A percentile compares a stretch with the other conserved stretches of the same genome.
Evolutionary conservation across 75 land plant genomes (phyloP).

Genomic region (Adiantum capillusveneris): DNA sequence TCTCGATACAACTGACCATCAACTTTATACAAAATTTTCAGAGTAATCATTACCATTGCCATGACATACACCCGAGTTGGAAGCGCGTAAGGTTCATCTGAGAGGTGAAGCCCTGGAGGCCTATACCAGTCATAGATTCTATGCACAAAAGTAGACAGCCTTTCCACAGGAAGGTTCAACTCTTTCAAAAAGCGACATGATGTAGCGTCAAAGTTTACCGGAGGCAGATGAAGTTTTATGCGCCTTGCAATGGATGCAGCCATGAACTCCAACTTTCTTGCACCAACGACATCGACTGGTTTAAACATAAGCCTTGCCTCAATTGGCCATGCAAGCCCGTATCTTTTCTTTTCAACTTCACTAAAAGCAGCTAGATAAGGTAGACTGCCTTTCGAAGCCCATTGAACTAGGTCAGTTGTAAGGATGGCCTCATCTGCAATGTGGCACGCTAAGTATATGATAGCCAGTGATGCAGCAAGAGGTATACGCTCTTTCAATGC

Average conservation of each 20-base stretch:
- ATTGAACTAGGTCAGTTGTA: slow-evolving; percentile 69
- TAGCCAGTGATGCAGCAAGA: slow-evolving; percentile 45
- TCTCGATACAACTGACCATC: slow-evolving; percentile 68
- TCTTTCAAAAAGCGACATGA: slow-evolving; percentile 45
- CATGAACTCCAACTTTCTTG: slow-evolving; percentile 50
- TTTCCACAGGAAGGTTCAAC: slow-evolving; percentile 49
- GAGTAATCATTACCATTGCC: slow-evolving; percentile 67
- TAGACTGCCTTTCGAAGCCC: slow-evolving; percentile 69
- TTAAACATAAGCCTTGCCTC: slow-evolving; percentile 47
- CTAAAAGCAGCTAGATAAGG: slow-evolving; percentile 69
- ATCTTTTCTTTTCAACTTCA: slow-evolving; percentile 41
- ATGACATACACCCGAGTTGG: slow-evolving; percentile 81
- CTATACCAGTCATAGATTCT: slow-evolving; percentile 69
- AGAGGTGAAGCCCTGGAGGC: slow-evolving; percentile 72
- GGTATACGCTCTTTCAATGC: slow-evolving; percentile 58
- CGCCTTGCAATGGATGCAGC: slow-evolving; percentile 57
- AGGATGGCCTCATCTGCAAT: slow-evolving; percentile 64
- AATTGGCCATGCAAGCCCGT: slow-evolving; percentile 37
- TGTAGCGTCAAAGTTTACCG: slow-evolving; percentile 67
- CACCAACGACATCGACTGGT: slow-evolving; percentile 35
- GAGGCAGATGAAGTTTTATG: slow-evolving; percentile 57
- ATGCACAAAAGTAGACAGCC: slow-evolving; percentile 42
- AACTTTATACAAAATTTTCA: slow-evolving; percentile 66
- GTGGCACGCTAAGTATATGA: slow-evolving; percentile 69
- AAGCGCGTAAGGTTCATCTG: slow-evolving; percentile 33